Base-by-base conservation (phyloP, 148 eudicot genomes). In the Dianthus caryophyllus region DNA sequence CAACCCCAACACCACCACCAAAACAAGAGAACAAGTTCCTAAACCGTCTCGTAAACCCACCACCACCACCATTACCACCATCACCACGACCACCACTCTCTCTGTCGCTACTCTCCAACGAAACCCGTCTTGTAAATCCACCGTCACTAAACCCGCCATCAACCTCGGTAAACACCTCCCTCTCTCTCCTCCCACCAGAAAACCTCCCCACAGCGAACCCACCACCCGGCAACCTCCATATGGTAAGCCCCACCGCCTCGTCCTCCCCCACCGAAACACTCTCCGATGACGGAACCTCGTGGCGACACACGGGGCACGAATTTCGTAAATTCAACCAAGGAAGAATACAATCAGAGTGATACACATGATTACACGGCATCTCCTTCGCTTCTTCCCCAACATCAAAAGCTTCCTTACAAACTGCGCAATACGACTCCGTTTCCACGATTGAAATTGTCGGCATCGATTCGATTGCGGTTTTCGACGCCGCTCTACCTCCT, bases 201-300 rank as follows among this genome's bases (percentile, higher is more conserved):
- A 94, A 71, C 75, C 97, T 75, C 96, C 99, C 89, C 46, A 94
- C 91, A 0, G 99, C 87, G 54, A 90, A 70, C 61, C 99, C 99
- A 0, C 97, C 97, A 10, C 97, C 96, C 0, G 99, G 97, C 52
- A 94, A 67, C 75, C 99, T 77, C 99, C 99, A 94, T 64, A 94
- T 94, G 0, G 98, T 93, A 60, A 93, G 64, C 65, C 98, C 98
- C 17, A 89, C 96, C 0, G 92, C 72, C 61, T 86, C 98, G n/a
- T 87, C 96, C n/a, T 88, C 95, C 52, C 70, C 75, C 48, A 72
- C 12, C 33, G 22, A 22, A 26, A 11, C 36, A 17, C 39, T 52
- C 53, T 84, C 91, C 0, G 81, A 38, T 0, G 93, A 33, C 7
- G 88, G 64, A n/a, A 90, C 63, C 62, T 90, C 93, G 11, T 77